These are phyloP conservation scores for Tetrapisispora iriomotensis DNA, from an alignment of 805 yeast genomes.

Conservation along the genomic window DNA sequence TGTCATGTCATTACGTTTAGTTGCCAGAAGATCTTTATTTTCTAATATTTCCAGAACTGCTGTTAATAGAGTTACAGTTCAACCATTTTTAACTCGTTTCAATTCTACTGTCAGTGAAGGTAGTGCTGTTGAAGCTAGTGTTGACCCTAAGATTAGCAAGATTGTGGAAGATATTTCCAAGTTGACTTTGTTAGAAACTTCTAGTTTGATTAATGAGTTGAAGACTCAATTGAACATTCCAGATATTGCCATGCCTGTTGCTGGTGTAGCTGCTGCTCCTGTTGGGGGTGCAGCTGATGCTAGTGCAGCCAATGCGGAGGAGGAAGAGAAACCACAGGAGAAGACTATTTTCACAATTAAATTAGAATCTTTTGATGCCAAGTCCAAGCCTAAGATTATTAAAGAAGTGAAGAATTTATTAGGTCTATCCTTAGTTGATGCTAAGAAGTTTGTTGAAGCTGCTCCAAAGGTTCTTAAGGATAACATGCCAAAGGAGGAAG, in stretches of 20 bases:
- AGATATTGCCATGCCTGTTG: slow-evolving; percentile 50
- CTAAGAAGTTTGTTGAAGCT: slow-evolving; percentile 94
- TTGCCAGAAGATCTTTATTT: slow-evolving; percentile 11
- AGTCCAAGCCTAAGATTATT: slow-evolving; percentile 92
- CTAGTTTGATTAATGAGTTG: slow-evolving; percentile 72
- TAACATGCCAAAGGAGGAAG: slow-evolving; percentile 93
- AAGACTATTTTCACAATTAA: slow-evolving; percentile 87
- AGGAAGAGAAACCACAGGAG: slow-evolving; percentile 72
- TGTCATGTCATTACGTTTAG: slow-evolving; percentile 17
- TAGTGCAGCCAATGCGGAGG: slow-evolving; percentile 57
- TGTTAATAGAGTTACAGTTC: background rate
- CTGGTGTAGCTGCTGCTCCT: slow-evolving; percentile 38
- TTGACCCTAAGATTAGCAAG: slow-evolving; percentile 76
- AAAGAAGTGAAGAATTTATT: slow-evolving; percentile 90
- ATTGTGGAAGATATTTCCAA: slow-evolving; percentile 89
- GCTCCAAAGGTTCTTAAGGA: slow-evolving; percentile 97
- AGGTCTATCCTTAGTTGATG: slow-evolving; percentile 89
- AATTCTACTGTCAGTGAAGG: slow-evolving; percentile 5
- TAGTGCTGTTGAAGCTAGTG: slow-evolving; percentile 29
- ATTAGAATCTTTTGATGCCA: slow-evolving; percentile 88
- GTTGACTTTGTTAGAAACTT: slow-evolving; percentile 86
- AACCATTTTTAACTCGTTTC: slow-evolving; percentile 3
- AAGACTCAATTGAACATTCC: slow-evolving; percentile 81
- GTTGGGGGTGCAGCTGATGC: slow-evolving; percentile 45
- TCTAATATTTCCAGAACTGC: background rate